phyloP scores from a whole-genome alignment of 2,329 filamentous ascomycete genomes.

The Botrytis byssoidea region DNA sequence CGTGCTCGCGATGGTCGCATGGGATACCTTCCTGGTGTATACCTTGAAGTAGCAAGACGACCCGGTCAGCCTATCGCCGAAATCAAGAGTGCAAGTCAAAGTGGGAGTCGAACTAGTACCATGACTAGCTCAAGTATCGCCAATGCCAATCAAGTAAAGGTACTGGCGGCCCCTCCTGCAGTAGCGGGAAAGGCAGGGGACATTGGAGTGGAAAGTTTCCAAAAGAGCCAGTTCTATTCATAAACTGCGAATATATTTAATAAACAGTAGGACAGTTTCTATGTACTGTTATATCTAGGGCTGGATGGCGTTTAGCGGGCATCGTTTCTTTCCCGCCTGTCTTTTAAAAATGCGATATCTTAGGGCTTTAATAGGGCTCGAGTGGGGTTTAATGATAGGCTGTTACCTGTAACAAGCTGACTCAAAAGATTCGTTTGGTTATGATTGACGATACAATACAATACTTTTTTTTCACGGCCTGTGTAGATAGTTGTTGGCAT shows the following conservation, averaged over 20 bases:
- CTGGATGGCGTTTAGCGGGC: background rate
- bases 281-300: background rate
- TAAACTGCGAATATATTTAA: conserved; percentile 38
- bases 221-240: conserved; percentile 68
- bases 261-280: background rate
- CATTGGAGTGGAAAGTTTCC: conserved; percentile 67
- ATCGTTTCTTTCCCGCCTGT: background rate
- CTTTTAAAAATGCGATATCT: background rate
- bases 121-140: conserved; percentile 39
- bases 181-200: conserved; percentile 61
- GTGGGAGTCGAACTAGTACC: conserved; percentile 45
- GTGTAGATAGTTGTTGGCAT: background rate
- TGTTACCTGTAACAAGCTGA: background rate
- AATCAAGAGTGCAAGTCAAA: conserved; percentile 41
- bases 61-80: conserved; percentile 45
- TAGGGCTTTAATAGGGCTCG: background rate
- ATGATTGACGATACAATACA: conserved; percentile 5
- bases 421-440: background rate
- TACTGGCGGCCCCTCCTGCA: conserved; percentile 45
- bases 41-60: conserved; percentile 71
- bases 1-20: conserved; percentile 84
- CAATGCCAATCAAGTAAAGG: conserved; percentile 14
- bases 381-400: conserved; percentile 2
- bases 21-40: conserved; percentile 88
- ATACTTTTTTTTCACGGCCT: background rate